Base-by-base conservation (phyloP, 805 yeast genomes). In the Jamesozyma lodderae region DNA sequence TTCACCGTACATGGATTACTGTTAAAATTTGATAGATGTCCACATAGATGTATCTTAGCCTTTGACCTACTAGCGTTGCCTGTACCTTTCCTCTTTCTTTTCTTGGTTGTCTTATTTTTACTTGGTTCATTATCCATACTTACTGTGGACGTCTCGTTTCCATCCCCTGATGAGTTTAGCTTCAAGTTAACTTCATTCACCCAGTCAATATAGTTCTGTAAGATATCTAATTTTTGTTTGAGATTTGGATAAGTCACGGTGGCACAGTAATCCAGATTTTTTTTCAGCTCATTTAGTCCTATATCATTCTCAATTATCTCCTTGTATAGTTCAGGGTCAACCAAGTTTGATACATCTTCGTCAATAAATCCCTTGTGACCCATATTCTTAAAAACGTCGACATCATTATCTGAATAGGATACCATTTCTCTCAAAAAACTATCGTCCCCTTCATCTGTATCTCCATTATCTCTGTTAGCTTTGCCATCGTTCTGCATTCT, bases 171-270 rank as follows among this genome's bases (percentile, higher is more conserved):
- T 2, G 15, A 26, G 17, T 33, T 38, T 9, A 59, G 37, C 24
- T 40, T 45, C n/a, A 30, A 33, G 28, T 52, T 58, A 6, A 55
- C 44, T 3, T 43, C 38, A 9, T 46, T 47, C 14, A 59, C 35
- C 62, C 62, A 47, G 3, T 68, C 65, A 36, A 69, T 34, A 37
- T 56, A 57, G 4, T 29, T 38, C 11, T 46, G 45, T 10, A 59
- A 38, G 9, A 22, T 11, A 10, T 38, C 42, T 7, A 50, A 31
- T 19, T 38, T 38, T 2, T 42, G 20, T 20, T 45, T 42, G 3
- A 48, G 28, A 13, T 32, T 33, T 4, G 53, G 49, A 6, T 43
- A 33, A 6, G 50, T 46, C 26, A 33, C 36, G 10, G 40, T 40
- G n/a, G 43, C 40, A 28, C 44, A 35, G 7, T 45, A 47, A 8